Evolutionary conservation across 352 stramenopile genomes (phyloP).

Genomic region (Pelagophyceae sp.): DNA sequence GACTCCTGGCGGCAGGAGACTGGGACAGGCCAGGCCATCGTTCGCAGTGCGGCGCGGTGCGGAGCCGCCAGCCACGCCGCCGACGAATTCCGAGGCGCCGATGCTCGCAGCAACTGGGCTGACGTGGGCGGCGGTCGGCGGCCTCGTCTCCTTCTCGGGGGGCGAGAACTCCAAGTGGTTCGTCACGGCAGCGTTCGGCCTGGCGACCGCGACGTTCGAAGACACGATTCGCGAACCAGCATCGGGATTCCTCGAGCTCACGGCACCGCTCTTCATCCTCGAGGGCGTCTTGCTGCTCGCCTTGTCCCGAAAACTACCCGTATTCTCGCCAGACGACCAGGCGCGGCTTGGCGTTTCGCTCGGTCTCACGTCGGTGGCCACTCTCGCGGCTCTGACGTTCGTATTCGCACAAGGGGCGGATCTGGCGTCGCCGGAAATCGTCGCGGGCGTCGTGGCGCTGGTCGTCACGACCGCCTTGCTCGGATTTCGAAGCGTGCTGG

Average conservation of each 20-base stretch:
- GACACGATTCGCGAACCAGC: constrained; percentile 5
- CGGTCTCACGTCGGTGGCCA: background rate
- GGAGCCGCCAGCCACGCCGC: no score
- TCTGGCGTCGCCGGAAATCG: background rate
- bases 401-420: background rate
- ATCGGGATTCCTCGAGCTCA: background rate
- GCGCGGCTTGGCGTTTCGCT: background rate
- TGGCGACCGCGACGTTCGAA: constrained; percentile 5
- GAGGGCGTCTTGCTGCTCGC: background rate
- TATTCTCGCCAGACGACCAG: background rate
- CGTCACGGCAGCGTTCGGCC: background rate
- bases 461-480: background rate
- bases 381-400: background rate
- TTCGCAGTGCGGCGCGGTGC: no score
- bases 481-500: no score
- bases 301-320: background rate
- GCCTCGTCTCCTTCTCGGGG: no score
- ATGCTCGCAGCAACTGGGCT: no score
- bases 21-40: no score
- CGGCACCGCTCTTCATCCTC: background rate
- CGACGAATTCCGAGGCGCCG: no score
- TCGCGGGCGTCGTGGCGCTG: background rate
- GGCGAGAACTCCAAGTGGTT: no score
- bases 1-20: no score
- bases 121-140: no score